These are phyloP conservation scores for Sporothrix euskadiensis DNA, from an alignment of 2,329 filamentous ascomycete species.

Conservation along the genomic window DNA sequence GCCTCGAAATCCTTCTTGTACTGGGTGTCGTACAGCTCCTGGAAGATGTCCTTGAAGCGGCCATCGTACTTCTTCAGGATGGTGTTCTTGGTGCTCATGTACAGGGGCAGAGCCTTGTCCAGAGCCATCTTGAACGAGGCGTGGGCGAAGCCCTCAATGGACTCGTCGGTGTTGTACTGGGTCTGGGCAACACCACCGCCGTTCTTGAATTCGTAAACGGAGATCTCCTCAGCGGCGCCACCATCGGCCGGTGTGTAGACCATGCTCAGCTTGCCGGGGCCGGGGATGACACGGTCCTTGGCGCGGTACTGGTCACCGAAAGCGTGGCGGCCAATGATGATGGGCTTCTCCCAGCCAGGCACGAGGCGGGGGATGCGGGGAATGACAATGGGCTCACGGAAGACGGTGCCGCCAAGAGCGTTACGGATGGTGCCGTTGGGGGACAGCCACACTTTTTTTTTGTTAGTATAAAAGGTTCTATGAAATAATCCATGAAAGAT, in stretches of 20 bases:
- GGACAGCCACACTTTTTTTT: constrained; percentile 81
- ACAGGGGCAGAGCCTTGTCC: constrained; percentile 83
- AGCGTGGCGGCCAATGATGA: constrained; percentile 97
- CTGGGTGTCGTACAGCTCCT: constrained; percentile 85
- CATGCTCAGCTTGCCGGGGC: constrained; percentile 87
- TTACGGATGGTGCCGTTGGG: constrained; percentile 89
- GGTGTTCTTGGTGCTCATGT: constrained; percentile 99
- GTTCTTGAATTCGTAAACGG: constrained; percentile 86
- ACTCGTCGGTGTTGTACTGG: constrained; percentile 98
- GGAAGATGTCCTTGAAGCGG: constrained; percentile 99
- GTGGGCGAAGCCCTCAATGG: constrained; percentile 91
- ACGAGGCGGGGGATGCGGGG: constrained; percentile 89
- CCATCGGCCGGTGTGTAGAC: constrained; percentile 84
- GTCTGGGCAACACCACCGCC: constrained; percentile 88
- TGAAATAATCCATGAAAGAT: not conserved
- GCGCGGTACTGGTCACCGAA: constrained; percentile 99
- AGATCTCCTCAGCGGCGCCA: constrained; percentile 77
- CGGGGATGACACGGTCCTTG: constrained; percentile 82
- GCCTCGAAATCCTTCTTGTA: constrained; percentile 90
- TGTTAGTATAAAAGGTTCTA: not conserved
- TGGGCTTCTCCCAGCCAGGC: constrained; percentile 97
- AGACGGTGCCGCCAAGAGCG: constrained; percentile 85
- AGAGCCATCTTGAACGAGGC: constrained; percentile 95
- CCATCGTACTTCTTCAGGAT: constrained; percentile 99
- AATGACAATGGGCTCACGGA: constrained; percentile 98